Conservation (phyloP, 208 protist species). For the Trypanosoma congolense region DNA sequence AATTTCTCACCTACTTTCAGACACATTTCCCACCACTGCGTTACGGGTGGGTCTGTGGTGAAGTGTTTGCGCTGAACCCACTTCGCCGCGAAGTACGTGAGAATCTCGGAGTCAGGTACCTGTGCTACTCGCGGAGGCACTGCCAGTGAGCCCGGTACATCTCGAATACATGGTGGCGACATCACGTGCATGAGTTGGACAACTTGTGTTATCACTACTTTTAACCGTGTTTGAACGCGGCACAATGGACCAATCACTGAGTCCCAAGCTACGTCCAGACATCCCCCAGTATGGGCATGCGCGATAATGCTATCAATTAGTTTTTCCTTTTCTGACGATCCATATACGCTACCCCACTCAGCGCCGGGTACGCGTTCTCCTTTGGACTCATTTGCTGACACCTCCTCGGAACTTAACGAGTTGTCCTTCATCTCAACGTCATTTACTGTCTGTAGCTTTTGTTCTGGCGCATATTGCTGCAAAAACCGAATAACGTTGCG, state of each 20-base stretch:
- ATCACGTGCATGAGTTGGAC: constrained; percentile 52
- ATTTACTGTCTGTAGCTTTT: background rate
- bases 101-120: background rate
- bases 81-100: constrained; percentile 7
- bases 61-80: background rate
- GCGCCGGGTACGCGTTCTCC: background rate
- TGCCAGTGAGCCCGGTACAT: constrained; percentile 4
- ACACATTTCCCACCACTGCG: background rate
- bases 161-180: constrained; percentile 3
- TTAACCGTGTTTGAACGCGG: constrained; percentile 30
- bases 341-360: background rate
- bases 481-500: constrained; percentile 1
- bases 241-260: constrained; percentile 40
- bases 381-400: no score
- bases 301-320: constrained; percentile 32
- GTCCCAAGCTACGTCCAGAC: constrained; percentile 47
- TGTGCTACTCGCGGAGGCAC: background rate
- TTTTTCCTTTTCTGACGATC: constrained; percentile 42
- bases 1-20: background rate
- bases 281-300: constrained; percentile 8
- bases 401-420: background rate
- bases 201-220: constrained; percentile 22
- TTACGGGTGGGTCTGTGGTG: background rate
- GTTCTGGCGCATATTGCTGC: background rate
- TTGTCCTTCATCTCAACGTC: background rate